A percentile compares a stretch with the other conserved stretches of the same genome.
Conservation (phyloP, 257 asterid genomes). For the Fraxinus cuspidata region DNA sequence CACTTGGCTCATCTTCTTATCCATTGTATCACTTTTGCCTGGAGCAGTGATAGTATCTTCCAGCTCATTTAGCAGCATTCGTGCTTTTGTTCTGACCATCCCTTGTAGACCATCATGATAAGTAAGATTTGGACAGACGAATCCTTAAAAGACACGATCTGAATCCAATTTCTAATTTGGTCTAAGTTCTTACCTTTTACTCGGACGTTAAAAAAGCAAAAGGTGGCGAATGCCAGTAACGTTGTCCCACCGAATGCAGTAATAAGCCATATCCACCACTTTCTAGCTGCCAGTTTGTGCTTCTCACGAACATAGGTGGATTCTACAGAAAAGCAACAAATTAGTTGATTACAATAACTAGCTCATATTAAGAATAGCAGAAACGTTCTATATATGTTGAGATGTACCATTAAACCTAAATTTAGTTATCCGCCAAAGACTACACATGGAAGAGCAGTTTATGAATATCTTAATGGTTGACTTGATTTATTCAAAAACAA, state of each 20-base stretch:
- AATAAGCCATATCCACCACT: constrained; percentile 23
- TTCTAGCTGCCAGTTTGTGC: background rate
- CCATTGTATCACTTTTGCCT: constrained; percentile 10
- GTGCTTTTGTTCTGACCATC: constrained; percentile 13
- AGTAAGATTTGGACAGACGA: constrained; percentile 12
- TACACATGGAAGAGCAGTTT: background rate
- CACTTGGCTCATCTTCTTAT: constrained; percentile 25
- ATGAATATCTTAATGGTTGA: background rate
- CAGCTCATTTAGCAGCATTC: background rate
- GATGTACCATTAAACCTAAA: background rate
- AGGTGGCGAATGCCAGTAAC: background rate
- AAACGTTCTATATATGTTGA: background rate
- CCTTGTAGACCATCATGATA: constrained; percentile 16
- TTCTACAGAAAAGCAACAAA: background rate
- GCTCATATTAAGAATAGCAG: background rate
- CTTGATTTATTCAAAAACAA: background rate
- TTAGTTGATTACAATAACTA: background rate
- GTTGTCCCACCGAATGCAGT: constrained; percentile 12
- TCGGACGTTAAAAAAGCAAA: constrained; percentile 12
- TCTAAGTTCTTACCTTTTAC: constrained; percentile 22
- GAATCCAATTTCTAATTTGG: background rate
- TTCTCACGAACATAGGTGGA: background rate
- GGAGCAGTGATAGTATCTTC: constrained; percentile 9
- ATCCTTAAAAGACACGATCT: background rate
- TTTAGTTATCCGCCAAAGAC: background rate